Conservation (phyloP, 1,139 yeast species). For the Kazachstania sp. region DNA sequence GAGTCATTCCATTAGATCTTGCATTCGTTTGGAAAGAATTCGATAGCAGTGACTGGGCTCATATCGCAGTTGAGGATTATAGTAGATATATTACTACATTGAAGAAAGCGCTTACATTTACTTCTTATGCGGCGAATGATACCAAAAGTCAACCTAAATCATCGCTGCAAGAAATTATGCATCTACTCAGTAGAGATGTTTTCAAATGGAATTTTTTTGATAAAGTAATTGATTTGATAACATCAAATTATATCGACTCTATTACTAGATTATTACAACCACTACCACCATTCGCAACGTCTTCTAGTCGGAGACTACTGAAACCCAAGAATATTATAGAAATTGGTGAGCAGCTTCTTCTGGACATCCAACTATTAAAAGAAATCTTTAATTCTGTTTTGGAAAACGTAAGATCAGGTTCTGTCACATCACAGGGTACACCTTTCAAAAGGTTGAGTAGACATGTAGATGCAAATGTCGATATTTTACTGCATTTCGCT, state of each 20-base stretch:
- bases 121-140: conserved; percentile 15
- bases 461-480: conserved; percentile 22
- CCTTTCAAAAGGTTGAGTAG: conserved; percentile 22
- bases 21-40: conserved; percentile 80
- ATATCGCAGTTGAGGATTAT: conserved; percentile 56
- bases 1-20: conserved; percentile 49
- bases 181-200: conserved; percentile 58
- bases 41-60: conserved; percentile 69
- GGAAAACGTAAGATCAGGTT: conserved; percentile 11
- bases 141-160: conserved; percentile 10
- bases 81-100: conserved; percentile 62
- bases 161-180: conserved; percentile 38
- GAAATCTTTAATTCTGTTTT: conserved; percentile 35
- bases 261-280: conserved; percentile 41
- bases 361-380: conserved; percentile 63
- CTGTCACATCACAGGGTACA: conserved; percentile 11
- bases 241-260: conserved; percentile 48
- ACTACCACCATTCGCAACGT: conserved; percentile 19
- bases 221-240: conserved; percentile 58
- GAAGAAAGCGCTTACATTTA: conserved; percentile 39
- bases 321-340: conserved; percentile 51
- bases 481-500: conserved; percentile 15
- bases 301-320: conserved; percentile 16
- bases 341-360: conserved; percentile 72
- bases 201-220: conserved; percentile 70